Base-by-base conservation (phyloP, 1,284 basidiomycete genomes). In the Cutaneotrichosporon cutaneum region DNA sequence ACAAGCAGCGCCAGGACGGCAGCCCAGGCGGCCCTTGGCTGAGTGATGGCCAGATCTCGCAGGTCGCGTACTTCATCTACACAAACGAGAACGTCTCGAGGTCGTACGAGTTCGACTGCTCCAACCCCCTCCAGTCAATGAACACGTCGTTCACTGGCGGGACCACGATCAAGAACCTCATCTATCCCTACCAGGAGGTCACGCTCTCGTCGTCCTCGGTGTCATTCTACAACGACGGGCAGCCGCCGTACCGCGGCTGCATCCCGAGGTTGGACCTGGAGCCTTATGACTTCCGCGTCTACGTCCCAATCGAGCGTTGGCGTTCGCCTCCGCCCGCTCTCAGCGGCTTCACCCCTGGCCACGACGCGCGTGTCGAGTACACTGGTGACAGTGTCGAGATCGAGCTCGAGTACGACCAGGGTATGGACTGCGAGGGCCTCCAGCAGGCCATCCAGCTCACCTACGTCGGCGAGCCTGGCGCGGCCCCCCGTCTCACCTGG, bases 141-240 rank as follows among this genome's bases (percentile, higher is more conserved):
- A 87, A 87, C 0, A 84, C 90, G 0, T 92, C 92, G 0, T 94
- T 84, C 77, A 67, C 77, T 51, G 83, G 85, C 9, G 85, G 85
- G 14, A 84, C 81, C 4, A 79, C 72, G 1, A 84, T 95, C 16
- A 83, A 82, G 67, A 95, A 94, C 74, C 77, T 94, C 44, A 84
- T 95, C 66, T 85, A 86, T 59, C 92, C 92, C 0, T 94, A 87
- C 77, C 92, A 95, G 73, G 82, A 74, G n/a, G 86, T 89, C 73
- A 83, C 80, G 0, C 85, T 94, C 33, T 71, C 83, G 56, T 82
- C 86, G 52, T 92, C 90, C 1, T 75, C 81, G 18, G 82, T 83
- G 8, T 82, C 89, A 0, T 90, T 84, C 78, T 89, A 84, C 77
- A 81, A 82, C 72, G 82, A 83, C 61, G 80, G 88, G 66, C 78